These are phyloP conservation scores for Murraya koenigii DNA, from an alignment of 345 rosid genomes.

Conservation along the genomic window DNA sequence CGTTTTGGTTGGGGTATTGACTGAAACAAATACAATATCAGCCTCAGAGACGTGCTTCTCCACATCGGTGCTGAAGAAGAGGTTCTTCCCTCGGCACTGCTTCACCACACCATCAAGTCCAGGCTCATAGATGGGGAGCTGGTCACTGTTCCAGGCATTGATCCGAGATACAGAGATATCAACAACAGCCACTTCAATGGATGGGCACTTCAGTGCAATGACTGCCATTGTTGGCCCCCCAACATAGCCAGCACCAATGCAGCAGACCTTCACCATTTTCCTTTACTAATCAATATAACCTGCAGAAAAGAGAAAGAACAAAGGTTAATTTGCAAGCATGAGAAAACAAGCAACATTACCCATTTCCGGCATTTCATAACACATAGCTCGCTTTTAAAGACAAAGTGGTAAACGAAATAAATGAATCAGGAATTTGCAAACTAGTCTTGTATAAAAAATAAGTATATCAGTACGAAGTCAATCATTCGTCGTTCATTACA, in stretches of 20 bases:
- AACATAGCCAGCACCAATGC: slow-evolving; percentile 97
- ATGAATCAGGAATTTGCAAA: not conserved
- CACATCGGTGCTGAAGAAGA: slow-evolving; percentile 89
- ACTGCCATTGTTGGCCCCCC: slow-evolving; percentile 98
- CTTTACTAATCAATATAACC: slow-evolving; percentile 17
- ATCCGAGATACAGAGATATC: slow-evolving; percentile 80
- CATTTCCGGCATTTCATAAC: not conserved
- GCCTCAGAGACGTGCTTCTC: slow-evolving; percentile 84
- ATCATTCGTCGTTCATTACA: no score
- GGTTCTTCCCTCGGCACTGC: slow-evolving; percentile 81
- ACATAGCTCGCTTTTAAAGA: not conserved
- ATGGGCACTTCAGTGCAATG: slow-evolving; percentile 88
- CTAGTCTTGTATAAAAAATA: not conserved
- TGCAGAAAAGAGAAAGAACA: not conserved
- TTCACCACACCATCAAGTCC: slow-evolving; percentile 83
- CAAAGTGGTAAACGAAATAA: not conserved
- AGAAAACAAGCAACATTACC: not conserved
- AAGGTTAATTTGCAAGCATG: not conserved
- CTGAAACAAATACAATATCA: slow-evolving; percentile 86
- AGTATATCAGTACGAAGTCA: not conserved
- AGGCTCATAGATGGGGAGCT: slow-evolving; percentile 90
- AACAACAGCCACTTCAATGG: slow-evolving; percentile 83
- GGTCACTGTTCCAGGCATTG: slow-evolving; percentile 84
- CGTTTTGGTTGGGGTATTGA: slow-evolving; percentile 89
- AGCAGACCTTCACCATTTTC: slow-evolving; percentile 94